Percentiles rank a stretch among this genome's conserved stretches.
Evolutionary conservation across 2,329 filamentous ascomycete genomes (phyloP).

Genomic region (Pseudogymnoascus sp.): DNA sequence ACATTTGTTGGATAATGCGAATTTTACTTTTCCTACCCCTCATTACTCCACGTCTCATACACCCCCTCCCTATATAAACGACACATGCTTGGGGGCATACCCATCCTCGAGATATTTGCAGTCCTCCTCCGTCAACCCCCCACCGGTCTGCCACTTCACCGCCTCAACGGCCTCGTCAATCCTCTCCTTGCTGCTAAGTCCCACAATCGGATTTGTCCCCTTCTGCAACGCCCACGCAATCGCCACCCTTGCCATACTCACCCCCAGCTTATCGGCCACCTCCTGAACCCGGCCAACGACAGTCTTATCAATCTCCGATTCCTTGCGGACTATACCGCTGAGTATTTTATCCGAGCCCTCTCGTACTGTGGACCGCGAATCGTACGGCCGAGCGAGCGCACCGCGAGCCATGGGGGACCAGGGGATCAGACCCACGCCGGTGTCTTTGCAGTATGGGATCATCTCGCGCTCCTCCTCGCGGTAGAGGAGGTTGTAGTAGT

Average conservation of each 20-base stretch:
- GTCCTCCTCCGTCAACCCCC: slow-evolving; percentile 46
- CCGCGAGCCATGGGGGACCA: slow-evolving; percentile 34
- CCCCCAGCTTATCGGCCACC: slow-evolving; percentile 47
- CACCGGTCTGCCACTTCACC: slow-evolving; percentile 32
- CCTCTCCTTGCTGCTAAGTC: slow-evolving; percentile 43
- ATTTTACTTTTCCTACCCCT: neutral
- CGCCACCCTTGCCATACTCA: slow-evolving; percentile 53
- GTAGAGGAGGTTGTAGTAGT: slow-evolving; percentile 50
- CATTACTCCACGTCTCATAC: neutral
- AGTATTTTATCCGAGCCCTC: slow-evolving; percentile 20
- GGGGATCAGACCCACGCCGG: slow-evolving; percentile 32
- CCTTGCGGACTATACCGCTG: slow-evolving; percentile 16
- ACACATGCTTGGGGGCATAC: slow-evolving; percentile 40
- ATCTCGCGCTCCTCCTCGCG: slow-evolving; percentile 50
- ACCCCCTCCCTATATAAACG: neutral
- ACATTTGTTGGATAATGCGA: neutral
- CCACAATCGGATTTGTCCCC: slow-evolving; percentile 46
- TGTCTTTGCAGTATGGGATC: slow-evolving; percentile 29
- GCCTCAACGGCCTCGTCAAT: slow-evolving; percentile 48
- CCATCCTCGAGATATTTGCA: slow-evolving; percentile 47
- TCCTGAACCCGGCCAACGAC: slow-evolving; percentile 43
- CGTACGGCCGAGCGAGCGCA: slow-evolving; percentile 26
- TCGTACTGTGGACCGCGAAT: slow-evolving; percentile 17
- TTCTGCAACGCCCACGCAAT: slow-evolving; percentile 48
- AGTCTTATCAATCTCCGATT: slow-evolving; percentile 25